These are phyloP conservation scores for Saturnispora bothae DNA, from an alignment of 805 yeast species.

Conservation along the genomic window DNA sequence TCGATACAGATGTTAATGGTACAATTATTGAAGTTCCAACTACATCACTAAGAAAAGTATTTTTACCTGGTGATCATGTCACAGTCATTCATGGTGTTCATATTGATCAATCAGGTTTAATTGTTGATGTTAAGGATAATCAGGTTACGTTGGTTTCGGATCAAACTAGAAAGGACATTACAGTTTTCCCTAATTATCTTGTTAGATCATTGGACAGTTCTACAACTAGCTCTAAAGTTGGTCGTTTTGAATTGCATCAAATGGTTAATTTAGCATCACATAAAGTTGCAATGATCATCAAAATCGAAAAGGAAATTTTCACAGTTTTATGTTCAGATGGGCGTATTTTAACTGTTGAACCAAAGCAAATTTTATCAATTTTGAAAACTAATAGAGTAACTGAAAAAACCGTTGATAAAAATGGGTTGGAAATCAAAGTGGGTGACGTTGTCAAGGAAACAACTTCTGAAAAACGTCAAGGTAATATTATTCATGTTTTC, in stretches of 20 bases:
- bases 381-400: conserved; percentile 54
- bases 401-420: conserved; percentile 75
- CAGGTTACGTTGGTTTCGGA: conserved; percentile 86
- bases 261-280: conserved; percentile 80
- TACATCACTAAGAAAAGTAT: conserved; percentile 71
- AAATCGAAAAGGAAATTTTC: conserved; percentile 80
- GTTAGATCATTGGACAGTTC: conserved; percentile 82
- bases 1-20: conserved; percentile 38
- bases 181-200: conserved; percentile 86
- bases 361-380: conserved; percentile 75
- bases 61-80: conserved; percentile 89
- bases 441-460: conserved; percentile 91
- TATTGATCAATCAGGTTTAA: conserved; percentile 89
- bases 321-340: conserved; percentile 78
- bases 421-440: conserved; percentile 73
- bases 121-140: conserved; percentile 70
- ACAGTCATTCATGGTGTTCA: conserved; percentile 87
- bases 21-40: conserved; percentile 69
- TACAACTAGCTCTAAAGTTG: conserved; percentile 57
- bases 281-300: conserved; percentile 79
- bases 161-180: conserved; percentile 76
- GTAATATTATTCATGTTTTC: conserved; percentile 78
- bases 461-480: conserved; percentile 78
- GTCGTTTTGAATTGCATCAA: conserved; percentile 79
- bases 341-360: conserved; percentile 55